Base-by-base conservation (phyloP, 176 grass and related monocot species). In the Elaeis guineensis region DNA sequence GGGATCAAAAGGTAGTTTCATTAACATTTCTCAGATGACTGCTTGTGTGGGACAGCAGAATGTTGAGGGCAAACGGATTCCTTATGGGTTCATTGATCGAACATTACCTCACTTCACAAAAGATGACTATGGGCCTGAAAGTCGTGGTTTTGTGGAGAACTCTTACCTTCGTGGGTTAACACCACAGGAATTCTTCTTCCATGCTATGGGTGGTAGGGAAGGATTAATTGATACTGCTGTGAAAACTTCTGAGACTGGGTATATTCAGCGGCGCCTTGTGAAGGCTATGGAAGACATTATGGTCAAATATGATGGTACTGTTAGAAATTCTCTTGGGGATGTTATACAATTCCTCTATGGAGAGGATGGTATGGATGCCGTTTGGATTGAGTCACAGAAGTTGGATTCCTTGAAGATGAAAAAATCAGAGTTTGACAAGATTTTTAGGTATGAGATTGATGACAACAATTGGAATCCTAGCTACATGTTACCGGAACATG, bases 281-380 rank as follows among this genome's bases (percentile, higher is more conserved):
- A 97, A 97, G 63, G 92, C 92, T 77, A 97, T 97, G 92, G 92
- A 97, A 63, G 92, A 97, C 73, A 97, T 97, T 6, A 97, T 97
- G 87, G 92, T 97, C 14, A 97, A 97, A 65, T 97, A 97, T 70
- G 92, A 97, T 68, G 87, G 87, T 9, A 97, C 92, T 49, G 92
- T 97, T 22, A 82, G 92, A 70, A 97, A 97, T 57, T 97, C 92
- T 17, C 58, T 97, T 11, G 92, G 92, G 16, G 92, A 97, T 72
- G 87, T 88, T 54, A 97, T 97, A 64, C 92, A 97, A 62, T 97
- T 97, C 61, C 73, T 97, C 59, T 97, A 97, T 67, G 92, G 92
- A 66, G 92, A 97, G 66, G 92, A 97, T 91, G 92, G 87, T 54
- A 97, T 97, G 92, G 92, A 97, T 83, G 75, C 87, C 32, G 92